phyloP scores from a whole-genome alignment of 1,284 basidiomycete genomes.

The Apiotrichum sp. region DNA sequence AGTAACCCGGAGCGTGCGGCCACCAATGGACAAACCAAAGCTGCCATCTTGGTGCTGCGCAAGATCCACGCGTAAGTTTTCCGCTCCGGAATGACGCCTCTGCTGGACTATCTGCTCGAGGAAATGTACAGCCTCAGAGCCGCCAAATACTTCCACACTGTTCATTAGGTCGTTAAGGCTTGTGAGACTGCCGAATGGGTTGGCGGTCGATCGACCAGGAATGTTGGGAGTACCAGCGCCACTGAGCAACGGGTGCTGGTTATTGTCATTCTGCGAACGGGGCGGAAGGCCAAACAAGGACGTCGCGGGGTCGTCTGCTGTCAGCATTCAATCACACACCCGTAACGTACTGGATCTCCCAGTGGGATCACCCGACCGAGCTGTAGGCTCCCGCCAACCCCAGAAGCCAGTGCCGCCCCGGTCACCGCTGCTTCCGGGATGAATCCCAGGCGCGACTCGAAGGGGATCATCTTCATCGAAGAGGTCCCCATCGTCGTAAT shows the following conservation, averaged over 20 bases:
- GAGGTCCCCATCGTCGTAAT: slow-evolving; percentile 20
- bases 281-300: slow-evolving; percentile 20
- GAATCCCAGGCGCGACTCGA: not conserved
- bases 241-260: slow-evolving; percentile 74
- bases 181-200: slow-evolving; percentile 48
- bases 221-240: slow-evolving; percentile 16
- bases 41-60: slow-evolving; percentile 26
- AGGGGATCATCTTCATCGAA: slow-evolving; percentile 8
- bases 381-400: slow-evolving; percentile 24
- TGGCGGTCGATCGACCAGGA: slow-evolving; percentile 48
- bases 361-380: not conserved
- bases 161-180: slow-evolving; percentile 61
- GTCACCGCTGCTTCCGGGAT: slow-evolving; percentile 1
- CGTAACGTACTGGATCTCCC: too few relatives aligned
- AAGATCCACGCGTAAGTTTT: slow-evolving; percentile 33
- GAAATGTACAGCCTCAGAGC: slow-evolving; percentile 71
- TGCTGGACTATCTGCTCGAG: slow-evolving; percentile 63
- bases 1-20: slow-evolving; percentile 48
- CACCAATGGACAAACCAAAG: slow-evolving; percentile 31
- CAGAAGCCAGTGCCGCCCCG: slow-evolving; percentile 18
- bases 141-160: slow-evolving; percentile 74
- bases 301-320: slow-evolving; percentile 13
- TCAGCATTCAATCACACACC: not conserved
- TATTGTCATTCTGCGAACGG: slow-evolving; percentile 50
- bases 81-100: slow-evolving; percentile 20